These are phyloP conservation scores for Fusarium sp. DNA, from an alignment of 2,329 filamentous ascomycete genomes.

Conservation along the genomic window DNA sequence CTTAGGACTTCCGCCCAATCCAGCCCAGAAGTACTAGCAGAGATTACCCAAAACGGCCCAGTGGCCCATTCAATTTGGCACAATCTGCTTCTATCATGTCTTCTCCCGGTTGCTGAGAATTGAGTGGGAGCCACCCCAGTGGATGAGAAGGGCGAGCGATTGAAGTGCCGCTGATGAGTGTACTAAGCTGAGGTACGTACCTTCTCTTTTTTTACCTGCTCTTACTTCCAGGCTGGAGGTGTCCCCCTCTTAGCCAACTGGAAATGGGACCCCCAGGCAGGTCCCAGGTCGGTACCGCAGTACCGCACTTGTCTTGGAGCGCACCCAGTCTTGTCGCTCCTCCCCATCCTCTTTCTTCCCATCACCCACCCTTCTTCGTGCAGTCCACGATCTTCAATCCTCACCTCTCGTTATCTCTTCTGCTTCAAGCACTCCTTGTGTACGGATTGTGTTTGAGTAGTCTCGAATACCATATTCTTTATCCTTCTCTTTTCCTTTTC, in stretches of 20 bases:
- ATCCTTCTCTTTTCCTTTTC: slow-evolving; percentile 11
- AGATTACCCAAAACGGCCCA: slow-evolving; percentile 33
- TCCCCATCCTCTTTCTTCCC: slow-evolving; percentile 53
- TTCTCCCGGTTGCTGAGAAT: slow-evolving; percentile 19
- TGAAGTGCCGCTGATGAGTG: slow-evolving; percentile 39
- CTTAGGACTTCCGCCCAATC: slow-evolving; percentile 25
- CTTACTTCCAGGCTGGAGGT: slow-evolving; percentile 23
- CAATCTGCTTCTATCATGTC: slow-evolving; percentile 19
- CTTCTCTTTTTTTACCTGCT: slow-evolving; percentile 30
- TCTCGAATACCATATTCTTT: slow-evolving; percentile 37
- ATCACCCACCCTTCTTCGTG: slow-evolving; percentile 52
- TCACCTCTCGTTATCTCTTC: slow-evolving; percentile 38
- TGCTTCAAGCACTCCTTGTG: slow-evolving; percentile 38
- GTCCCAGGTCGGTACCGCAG: slow-evolving; percentile 46
- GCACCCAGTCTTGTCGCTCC: slow-evolving; percentile 54
- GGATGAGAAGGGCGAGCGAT: slow-evolving; percentile 34
- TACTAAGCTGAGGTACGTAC: slow-evolving; percentile 47
- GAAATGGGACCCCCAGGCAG: slow-evolving; percentile 45
- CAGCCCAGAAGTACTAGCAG: slow-evolving; percentile 37
- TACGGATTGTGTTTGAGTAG: slow-evolving; percentile 47
- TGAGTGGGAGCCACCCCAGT: slow-evolving; percentile 31
- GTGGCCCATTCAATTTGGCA: slow-evolving; percentile 39
- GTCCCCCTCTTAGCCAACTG: slow-evolving; percentile 45
- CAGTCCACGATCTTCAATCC: slow-evolving; percentile 50
- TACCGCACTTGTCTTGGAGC: slow-evolving; percentile 49